Base-by-base conservation (phyloP, 1,139 yeast genomes). In the Pichia inconspicua region DNA sequence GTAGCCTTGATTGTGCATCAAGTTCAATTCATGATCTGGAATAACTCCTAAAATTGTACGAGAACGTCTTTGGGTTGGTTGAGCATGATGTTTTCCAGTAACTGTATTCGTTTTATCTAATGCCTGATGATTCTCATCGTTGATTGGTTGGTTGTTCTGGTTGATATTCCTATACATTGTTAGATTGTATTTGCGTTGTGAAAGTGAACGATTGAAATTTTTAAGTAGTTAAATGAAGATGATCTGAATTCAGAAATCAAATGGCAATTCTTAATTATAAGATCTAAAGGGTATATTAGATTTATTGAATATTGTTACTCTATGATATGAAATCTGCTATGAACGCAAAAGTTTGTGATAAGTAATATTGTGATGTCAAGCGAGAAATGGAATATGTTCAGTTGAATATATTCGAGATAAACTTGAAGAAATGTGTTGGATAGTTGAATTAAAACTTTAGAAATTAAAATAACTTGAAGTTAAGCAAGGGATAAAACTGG, bases 21-120 rank as follows among this genome's bases (percentile, higher is more conserved):
- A 48, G 46, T 61, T 60, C 39, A 60, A 45, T 11, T 56, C 49
- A 38, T 57, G 52, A 36, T 58, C 59, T 2, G 63, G 57, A n/a
- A 62, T 53, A n/a, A 59, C 58, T 10, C 65, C 63, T 19, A 62
- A 50, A 3, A 55, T 61, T 40, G 53, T 57, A 50, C 65, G 57
- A 22, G 52, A 42, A 36, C 53, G 46, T 12, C 11, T 37, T n/a
- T 37, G 40, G 6, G 40, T 19, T 14, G 27, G 8, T 19, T 37
- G 25, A 22, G 10, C 27, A 22, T 37, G 17, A 22, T 37, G n/a
- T 37, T 37, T 37, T 37, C 9, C 3, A 9, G 48, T 22, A 35
- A 27, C 28, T 2, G 35, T 34, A 30, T 25, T 27, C 27, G 45
- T 40, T 17, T 44, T 22, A 28, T 28, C 32, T 15, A 44, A 28